These are phyloP conservation scores for Talaromyces proteolyticus DNA, from an alignment of 495 filamentous ascomycete genomes.

Conservation along the genomic window DNA sequence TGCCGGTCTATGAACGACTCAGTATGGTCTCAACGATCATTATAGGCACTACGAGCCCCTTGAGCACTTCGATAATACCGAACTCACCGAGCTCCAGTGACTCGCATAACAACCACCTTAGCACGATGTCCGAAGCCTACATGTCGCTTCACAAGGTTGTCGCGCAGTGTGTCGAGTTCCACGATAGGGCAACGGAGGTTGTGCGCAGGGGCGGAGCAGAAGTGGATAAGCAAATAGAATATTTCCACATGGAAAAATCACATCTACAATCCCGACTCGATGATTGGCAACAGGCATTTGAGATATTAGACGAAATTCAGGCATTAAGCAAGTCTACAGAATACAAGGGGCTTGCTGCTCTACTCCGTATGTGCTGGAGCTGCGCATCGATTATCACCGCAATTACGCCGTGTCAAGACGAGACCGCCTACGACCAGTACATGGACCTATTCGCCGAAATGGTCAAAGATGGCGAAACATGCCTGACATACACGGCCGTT, in stretches of 20 bases:
- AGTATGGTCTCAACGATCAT: not conserved
- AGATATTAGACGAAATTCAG: not conserved
- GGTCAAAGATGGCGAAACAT: slow-evolving; percentile 14
- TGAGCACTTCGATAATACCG: not conserved
- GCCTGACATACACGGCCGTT: slow-evolving; percentile 6
- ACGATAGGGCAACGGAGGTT: not conserved
- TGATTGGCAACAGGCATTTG: not conserved
- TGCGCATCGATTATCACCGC: slow-evolving; percentile 9
- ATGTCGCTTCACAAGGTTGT: not conserved
- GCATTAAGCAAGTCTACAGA: not conserved
- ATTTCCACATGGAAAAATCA: too few relatives aligned
- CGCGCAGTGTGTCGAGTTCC: not conserved
- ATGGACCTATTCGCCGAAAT: slow-evolving; percentile 17
- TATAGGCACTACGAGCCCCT: too few relatives aligned
- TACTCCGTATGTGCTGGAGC: slow-evolving; percentile 9
- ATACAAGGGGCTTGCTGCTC: slow-evolving; percentile 5
- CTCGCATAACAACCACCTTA: not conserved
- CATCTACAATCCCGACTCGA: not conserved
- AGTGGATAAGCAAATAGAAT: too few relatives aligned
- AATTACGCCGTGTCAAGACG: slow-evolving; percentile 7
- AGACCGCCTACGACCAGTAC: slow-evolving; percentile 15
- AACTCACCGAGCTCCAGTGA: not conserved
- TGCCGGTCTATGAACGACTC: not conserved
- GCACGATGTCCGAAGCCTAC: not conserved
- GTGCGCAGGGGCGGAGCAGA: not conserved